Conservation (phyloP, 768 basidiomycete species). For the Omphalotus guepiniiformis region DNA sequence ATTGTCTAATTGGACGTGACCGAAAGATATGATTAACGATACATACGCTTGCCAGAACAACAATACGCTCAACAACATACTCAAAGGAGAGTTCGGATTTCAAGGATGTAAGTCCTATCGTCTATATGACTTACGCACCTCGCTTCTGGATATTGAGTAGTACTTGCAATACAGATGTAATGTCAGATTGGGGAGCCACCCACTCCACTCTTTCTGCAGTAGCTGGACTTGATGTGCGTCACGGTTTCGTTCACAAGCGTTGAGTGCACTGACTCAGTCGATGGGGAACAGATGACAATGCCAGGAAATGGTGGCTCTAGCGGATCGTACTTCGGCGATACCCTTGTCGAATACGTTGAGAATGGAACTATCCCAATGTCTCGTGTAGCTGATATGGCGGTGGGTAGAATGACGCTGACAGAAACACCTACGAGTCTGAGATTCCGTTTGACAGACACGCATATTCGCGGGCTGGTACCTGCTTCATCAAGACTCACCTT, state of each 20-base stretch:
- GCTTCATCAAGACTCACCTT: conserved; percentile 65
- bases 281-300: conserved; percentile 59
- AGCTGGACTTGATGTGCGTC: conserved; percentile 58
- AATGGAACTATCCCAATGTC: conserved; percentile 66
- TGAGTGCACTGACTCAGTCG: no score
- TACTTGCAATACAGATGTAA: no score
- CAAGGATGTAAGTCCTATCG: conserved; percentile 53
- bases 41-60: conserved; percentile 76
- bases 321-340: conserved; percentile 61
- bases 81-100: conserved; percentile 74
- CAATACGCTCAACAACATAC: conserved; percentile 62
- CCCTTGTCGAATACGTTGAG: conserved; percentile 61
- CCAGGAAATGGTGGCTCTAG: conserved; percentile 57
- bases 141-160: no score
- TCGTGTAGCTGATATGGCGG: conserved; percentile 74
- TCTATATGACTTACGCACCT: conserved; percentile 34
- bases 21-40: conserved; percentile 63
- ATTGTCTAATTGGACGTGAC: no score
- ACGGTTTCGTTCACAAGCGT: neutral
- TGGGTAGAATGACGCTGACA: no score
- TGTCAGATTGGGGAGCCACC: conserved; percentile 69
- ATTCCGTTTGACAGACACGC: conserved; percentile 46
- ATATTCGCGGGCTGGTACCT: conserved; percentile 65
- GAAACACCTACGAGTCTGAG: neutral
- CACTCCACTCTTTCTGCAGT: conserved; percentile 58